Evolutionary conservation across 2,329 filamentous ascomycete species (phyloP), one percentile per base, ranked within the genome.

Genomic region (Arthrobotrys megalospora): DNA sequence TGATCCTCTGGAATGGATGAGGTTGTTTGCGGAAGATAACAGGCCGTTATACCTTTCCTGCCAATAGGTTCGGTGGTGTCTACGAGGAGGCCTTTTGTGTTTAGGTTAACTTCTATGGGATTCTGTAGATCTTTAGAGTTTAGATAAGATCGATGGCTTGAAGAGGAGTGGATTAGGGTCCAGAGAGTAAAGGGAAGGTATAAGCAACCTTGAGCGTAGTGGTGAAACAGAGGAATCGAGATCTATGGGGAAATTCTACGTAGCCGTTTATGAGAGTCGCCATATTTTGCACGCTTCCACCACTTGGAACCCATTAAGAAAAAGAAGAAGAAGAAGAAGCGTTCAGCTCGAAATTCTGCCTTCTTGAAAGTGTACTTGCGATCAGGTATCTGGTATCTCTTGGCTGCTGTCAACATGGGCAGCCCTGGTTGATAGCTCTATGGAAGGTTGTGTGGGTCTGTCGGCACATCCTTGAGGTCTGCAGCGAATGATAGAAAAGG

Each of bases 21-120:
- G 47, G 47, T 70, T 69, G 73, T 70, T 77, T 77, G 73, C 73
- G 73, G 73, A 77, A 64, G 72, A 69, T 58, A 69, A 69, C 32
- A 64, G 48, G 72, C 47, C 38, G 48, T 65, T 67, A 52, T 36
- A 36, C 34, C 64, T 65, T 67, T 41, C 43, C 32, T 64, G 19
- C 16, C 53, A 63, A 47, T 32, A 63, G n/a, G 34, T 62, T 41
- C 12, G 16, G 24, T 38, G 48, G 14, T 3, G 24, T 12, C 34
- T 50, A 38, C 24, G 48, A 21, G 64, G 58, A 16, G 65, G 48
- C 43, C 43, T 43, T 11, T 47, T 32, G 53, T 41, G 48, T 64
- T 65, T 70, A 65, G 63, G 53, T 60, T 71, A 64, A 62, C 58
- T 50, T 66, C 14, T 60, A 47, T 65, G 50, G 48, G 6, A 36